A percentile compares a stretch with the other conserved stretches of the same genome.
Evolutionary conservation across 495 filamentous ascomycete genomes (phyloP).

Genomic region (Penicillium tannophilum): DNA sequence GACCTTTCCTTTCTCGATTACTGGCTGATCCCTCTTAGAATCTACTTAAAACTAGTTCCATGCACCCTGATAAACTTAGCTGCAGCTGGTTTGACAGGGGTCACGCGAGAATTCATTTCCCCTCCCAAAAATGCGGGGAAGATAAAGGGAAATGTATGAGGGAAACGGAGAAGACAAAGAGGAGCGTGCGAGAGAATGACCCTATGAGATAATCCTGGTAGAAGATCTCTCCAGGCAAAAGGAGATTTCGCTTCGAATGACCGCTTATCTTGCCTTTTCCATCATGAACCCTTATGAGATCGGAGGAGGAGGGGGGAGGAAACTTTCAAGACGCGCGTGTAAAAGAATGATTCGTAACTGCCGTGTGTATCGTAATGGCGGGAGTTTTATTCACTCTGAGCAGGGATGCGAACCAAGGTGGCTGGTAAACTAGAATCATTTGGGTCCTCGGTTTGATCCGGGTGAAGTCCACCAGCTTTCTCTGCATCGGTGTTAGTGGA

Average conservation of each 20-base stretch:
- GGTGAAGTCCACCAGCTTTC: conserved; percentile 28
- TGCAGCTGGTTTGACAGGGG: conserved; percentile 6
- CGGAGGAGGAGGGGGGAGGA: background rate
- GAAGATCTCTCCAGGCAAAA: background rate
- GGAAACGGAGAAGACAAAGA: background rate
- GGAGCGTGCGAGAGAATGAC: background rate
- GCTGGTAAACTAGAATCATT: conserved; percentile 32
- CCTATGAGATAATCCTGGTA: background rate
- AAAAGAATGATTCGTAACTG: background rate
- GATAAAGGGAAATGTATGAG: background rate
- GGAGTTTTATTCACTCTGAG: conserved; percentile 14
- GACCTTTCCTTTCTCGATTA: background rate
- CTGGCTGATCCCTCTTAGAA: background rate
- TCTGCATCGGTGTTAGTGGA: conserved; percentile 14
- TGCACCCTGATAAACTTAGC: conserved; percentile 16
- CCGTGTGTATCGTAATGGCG: background rate
- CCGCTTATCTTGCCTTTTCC: background rate
- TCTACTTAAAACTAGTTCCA: conserved; percentile 7
- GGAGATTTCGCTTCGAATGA: background rate
- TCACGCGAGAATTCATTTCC: conserved; percentile 15
- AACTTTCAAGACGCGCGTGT: background rate
- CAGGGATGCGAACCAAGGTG: conserved; percentile 46
- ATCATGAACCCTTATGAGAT: too few relatives aligned
- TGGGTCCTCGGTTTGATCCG: conserved; percentile 14
- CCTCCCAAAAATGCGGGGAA: conserved; percentile 4